phyloP scores from a whole-genome alignment of 306 rosid species.

The Prunus armeniaca region DNA sequence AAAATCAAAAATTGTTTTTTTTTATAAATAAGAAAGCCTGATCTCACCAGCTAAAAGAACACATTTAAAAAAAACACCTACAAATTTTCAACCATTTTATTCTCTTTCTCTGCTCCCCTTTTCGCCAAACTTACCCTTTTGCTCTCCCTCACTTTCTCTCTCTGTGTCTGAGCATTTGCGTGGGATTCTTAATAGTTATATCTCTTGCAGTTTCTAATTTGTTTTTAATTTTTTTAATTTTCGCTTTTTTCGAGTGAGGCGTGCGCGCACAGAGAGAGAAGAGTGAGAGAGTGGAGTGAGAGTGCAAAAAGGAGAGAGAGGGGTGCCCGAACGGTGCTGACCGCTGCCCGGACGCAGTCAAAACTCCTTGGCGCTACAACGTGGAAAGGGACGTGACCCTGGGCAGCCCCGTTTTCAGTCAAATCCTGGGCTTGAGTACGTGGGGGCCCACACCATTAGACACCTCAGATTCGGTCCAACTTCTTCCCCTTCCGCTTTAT shows the following conservation, averaged over 20 bases:
- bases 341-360: conserved; percentile 89
- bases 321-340: conserved; percentile 84
- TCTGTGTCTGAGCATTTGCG: conserved; percentile 32
- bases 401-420: conserved; percentile 68
- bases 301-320: not conserved
- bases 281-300: not conserved
- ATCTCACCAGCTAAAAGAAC: conserved; percentile 49
- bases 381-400: conserved; percentile 91
- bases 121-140: conserved; percentile 25
- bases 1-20: not conserved
- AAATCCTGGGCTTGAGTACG: conserved; percentile 38
- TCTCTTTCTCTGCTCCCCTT: conserved; percentile 27
- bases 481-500: not conserved
- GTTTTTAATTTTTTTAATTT: not conserved
- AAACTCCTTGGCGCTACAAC: conserved; percentile 64
- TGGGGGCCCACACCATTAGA: conserved; percentile 15
- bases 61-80: conserved; percentile 24
- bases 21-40: conserved; percentile 31
- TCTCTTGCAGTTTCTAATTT: not conserved
- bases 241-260: conserved; percentile 52
- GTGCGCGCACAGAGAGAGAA: conserved; percentile 39
- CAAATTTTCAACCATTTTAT: conserved; percentile 29
- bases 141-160: conserved; percentile 22
- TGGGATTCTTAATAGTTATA: conserved; percentile 36
- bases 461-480: conserved; percentile 40